These are phyloP conservation scores for Bacidia gigantensis DNA, from an alignment of 495 filamentous ascomycete genomes.

Conservation along the genomic window DNA sequence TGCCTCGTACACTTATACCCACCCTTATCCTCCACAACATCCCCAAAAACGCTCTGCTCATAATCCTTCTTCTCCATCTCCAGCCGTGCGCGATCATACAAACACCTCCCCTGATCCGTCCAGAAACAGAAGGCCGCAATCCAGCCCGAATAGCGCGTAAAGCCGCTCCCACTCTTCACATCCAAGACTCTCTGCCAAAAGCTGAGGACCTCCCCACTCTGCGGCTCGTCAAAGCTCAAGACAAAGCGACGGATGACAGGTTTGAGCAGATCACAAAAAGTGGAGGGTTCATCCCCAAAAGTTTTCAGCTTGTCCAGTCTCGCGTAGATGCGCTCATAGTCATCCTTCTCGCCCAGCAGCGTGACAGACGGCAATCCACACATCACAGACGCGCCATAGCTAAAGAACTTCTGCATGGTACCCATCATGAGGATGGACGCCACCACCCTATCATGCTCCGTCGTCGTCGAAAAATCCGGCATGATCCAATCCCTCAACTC, in stretches of 20 bases:
- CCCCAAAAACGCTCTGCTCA: background rate
- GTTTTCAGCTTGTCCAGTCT: constrained; percentile 25
- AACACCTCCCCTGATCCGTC: constrained; percentile 22
- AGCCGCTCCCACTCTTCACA: constrained; percentile 15
- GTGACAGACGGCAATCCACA: constrained; percentile 40
- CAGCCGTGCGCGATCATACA: constrained; percentile 4
- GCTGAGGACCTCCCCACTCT: constrained; percentile 9
- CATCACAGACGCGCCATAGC: constrained; percentile 10
- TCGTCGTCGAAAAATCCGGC: constrained; percentile 31
- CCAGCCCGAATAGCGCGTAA: constrained; percentile 29
- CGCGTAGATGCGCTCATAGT: constrained; percentile 26
- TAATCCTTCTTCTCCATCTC: background rate
- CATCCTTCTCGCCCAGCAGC: constrained; percentile 28
- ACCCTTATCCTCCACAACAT: background rate
- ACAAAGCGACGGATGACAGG: constrained; percentile 22
- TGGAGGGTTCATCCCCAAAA: constrained; percentile 27
- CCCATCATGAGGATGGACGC: constrained; percentile 31
- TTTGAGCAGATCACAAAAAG: constrained; percentile 15
- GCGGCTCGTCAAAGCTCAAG: constrained; percentile 19
- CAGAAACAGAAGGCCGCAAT: constrained; percentile 38
- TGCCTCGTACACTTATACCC: background rate
- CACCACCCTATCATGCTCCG: constrained; percentile 21
- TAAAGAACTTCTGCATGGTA: constrained; percentile 29
- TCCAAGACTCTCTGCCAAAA: constrained; percentile 33
- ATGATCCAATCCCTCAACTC: constrained; percentile 28